These are phyloP conservation scores for Fraxinus dipetala DNA, from an alignment of 305 asterid species.

Conservation along the genomic window DNA sequence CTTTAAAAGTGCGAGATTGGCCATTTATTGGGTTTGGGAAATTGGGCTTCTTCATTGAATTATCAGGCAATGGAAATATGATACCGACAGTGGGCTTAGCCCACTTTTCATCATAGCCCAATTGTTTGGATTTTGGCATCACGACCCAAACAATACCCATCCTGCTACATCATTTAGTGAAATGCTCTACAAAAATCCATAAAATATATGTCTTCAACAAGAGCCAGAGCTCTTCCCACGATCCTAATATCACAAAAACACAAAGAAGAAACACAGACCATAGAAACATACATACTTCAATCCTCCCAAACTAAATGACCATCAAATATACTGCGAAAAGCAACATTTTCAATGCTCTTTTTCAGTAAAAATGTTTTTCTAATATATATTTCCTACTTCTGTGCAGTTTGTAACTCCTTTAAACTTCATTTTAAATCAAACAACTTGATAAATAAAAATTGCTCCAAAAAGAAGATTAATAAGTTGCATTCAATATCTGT, in stretches of 20 bases:
- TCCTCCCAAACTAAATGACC: background rate
- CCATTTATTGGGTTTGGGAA: too few relatives aligned
- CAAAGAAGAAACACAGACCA: background rate
- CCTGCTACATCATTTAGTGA: background rate
- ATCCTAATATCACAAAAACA: background rate
- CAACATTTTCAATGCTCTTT: conserved; percentile 3
- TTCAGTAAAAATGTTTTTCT: background rate
- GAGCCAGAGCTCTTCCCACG: background rate
- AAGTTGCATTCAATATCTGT: background rate
- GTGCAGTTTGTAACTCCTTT: background rate
- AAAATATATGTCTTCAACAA: background rate
- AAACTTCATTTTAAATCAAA: conserved; percentile 10
- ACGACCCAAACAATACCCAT: background rate
- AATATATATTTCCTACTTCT: background rate
- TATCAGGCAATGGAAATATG: too few relatives aligned
- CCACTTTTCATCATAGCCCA: too few relatives aligned
- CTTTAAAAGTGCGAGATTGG: too few relatives aligned
- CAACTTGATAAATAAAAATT: background rate
- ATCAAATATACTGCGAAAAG: background rate
- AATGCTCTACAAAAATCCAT: background rate
- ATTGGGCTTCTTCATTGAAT: too few relatives aligned
- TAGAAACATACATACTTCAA: background rate
- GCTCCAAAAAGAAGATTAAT: background rate
- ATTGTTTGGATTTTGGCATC: too few relatives aligned
- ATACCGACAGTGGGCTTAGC: too few relatives aligned